A percentile compares a stretch with the other conserved stretches of the same genome.
These are phyloP conservation scores for Saccharomycopsis sp. DNA, from an alignment of 805 yeast species.

Conservation along the genomic window DNA sequence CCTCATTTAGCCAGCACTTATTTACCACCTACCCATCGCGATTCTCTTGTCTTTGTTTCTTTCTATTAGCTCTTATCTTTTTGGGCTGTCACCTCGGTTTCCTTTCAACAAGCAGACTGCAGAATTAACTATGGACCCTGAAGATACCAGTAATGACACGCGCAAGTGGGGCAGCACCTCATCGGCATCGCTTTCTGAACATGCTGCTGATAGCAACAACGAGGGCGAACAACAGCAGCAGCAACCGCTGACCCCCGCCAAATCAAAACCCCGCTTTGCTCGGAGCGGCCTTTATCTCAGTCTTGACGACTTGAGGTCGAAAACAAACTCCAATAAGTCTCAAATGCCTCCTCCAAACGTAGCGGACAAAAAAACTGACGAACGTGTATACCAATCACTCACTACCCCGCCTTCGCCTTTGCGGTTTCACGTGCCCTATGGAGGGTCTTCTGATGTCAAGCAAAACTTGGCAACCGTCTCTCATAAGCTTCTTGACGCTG, in stretches of 20 bases:
- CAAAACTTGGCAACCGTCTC: slow-evolving; percentile 2
- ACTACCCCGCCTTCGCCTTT: neutral
- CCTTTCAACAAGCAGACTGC: neutral
- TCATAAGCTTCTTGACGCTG: slow-evolving; percentile 9
- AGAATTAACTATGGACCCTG: neutral
- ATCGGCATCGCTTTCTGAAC: neutral
- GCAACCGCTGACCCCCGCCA: neutral
- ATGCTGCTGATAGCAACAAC: neutral
- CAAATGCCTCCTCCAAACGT: neutral
- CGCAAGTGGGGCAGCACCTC: neutral
- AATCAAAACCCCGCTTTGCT: neutral
- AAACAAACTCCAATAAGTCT: neutral
- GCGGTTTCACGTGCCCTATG: neutral
- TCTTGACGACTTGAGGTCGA: neutral
- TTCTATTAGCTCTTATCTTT: neutral
- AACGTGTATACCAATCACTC: neutral
- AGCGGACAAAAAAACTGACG: neutral
- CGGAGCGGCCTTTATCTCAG: neutral
- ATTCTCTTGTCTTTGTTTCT: neutral
- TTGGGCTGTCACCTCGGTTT: no score
- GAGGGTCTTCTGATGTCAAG: neutral
- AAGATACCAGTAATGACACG: no score
- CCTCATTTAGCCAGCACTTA: no score
- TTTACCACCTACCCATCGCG: neutral
- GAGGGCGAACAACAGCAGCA: no score